These are phyloP conservation scores for Sambucus nigra DNA, from an alignment of 129 eudicot genomes.

Conservation along the genomic window DNA sequence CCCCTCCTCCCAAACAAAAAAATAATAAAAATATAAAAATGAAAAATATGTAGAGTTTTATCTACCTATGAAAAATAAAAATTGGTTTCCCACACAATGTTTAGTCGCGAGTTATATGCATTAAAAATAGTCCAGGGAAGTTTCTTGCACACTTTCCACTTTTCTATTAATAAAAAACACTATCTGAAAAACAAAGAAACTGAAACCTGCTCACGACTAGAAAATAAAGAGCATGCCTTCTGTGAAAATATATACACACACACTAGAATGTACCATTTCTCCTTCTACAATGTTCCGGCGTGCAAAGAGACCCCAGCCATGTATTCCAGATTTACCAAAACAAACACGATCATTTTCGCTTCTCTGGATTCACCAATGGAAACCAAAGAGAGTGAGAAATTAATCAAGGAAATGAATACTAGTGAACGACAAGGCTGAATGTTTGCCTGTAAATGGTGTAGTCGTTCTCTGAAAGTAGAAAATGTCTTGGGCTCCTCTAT, in stretches of 20 bases:
- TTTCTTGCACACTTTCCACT: no score
- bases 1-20: no score
- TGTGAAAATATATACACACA: neutral
- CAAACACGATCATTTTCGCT: constrained; percentile 90
- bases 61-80: no score
- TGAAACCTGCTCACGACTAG: constrained; percentile 1
- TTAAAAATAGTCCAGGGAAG: no score
- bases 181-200: no score
- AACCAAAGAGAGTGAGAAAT: constrained; percentile 6
- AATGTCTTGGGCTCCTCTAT: constrained; percentile 60
- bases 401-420: neutral
- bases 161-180: no score
- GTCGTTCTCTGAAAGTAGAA: constrained; percentile 81
- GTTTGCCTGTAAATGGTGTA: constrained; percentile 77
- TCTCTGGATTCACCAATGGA: constrained; percentile 47
- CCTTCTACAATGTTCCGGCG: constrained; percentile 79
- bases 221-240: constrained; percentile 3
- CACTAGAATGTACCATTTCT: constrained; percentile 56
- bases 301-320: constrained; percentile 99
- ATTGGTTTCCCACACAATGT: no score
- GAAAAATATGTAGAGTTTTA: no score
- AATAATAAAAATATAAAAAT: no score
- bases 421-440: constrained; percentile 8
- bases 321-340: constrained; percentile 93
- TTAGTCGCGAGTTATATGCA: no score